Percentiles rank a stretch among this genome's conserved stretches.
Conservation (phyloP, 2,329 filamentous ascomycete genomes). For the Aciculosporium take region DNA sequence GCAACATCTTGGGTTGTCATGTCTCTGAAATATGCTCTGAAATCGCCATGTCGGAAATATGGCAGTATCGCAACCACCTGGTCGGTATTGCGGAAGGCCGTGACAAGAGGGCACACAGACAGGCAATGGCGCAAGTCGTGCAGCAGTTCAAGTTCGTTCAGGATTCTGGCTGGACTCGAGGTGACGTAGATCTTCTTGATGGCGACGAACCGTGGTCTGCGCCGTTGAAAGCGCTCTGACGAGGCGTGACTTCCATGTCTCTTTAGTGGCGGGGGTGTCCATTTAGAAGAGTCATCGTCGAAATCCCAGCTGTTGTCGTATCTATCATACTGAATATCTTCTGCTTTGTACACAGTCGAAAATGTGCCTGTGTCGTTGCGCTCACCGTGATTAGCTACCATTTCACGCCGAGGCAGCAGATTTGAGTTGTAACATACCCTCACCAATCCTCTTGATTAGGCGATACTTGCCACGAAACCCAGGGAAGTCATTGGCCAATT, state of each 20-base stretch:
- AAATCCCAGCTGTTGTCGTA: slow-evolving; percentile 83
- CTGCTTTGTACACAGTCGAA: slow-evolving; percentile 96
- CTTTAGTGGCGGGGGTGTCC: slow-evolving; percentile 54
- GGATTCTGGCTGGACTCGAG: slow-evolving; percentile 79
- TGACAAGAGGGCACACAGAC: slow-evolving; percentile 89
- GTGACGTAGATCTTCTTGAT: slow-evolving; percentile 99
- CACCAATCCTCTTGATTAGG: slow-evolving; percentile 90
- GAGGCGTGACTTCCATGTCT: slow-evolving; percentile 22
- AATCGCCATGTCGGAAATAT: slow-evolving; percentile 92
- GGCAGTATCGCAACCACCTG: slow-evolving; percentile 91
- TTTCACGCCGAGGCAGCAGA: background rate
- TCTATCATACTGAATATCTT: slow-evolving; percentile 73
- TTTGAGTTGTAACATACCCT: slow-evolving; percentile 43
- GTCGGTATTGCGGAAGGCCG: slow-evolving; percentile 86
- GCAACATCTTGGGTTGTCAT: slow-evolving; percentile 79
- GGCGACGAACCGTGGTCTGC: slow-evolving; percentile 62
- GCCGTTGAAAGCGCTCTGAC: slow-evolving; percentile 16
- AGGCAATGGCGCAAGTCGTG: slow-evolving; percentile 71
- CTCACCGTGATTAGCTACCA: slow-evolving; percentile 1
- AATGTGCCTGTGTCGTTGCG: slow-evolving; percentile 62
- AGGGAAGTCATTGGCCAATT: slow-evolving; percentile 66
- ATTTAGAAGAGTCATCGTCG: slow-evolving; percentile 50
- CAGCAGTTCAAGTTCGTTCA: slow-evolving; percentile 90
- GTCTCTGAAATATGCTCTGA: slow-evolving; percentile 83
- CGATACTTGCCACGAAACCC: slow-evolving; percentile 75